Conservation (phyloP, 2,329 filamentous ascomycete genomes). For the Aspergillus hiratsukae region DNA sequence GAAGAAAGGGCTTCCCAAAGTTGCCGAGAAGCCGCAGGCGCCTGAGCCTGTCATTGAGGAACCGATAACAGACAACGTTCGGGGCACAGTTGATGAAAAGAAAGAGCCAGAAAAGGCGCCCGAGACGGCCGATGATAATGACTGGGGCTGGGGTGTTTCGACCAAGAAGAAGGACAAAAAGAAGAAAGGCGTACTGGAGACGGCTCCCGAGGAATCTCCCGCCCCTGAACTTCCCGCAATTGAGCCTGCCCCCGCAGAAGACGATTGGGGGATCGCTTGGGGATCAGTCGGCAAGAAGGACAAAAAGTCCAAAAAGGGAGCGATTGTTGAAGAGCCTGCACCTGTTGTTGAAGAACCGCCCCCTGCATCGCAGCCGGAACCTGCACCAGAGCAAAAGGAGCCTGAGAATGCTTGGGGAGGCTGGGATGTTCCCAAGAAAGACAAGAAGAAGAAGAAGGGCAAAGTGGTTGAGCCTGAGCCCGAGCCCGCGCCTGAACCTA, state of each 20-base stretch:
- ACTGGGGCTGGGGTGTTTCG: conserved; percentile 25
- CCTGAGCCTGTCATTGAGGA: conserved; percentile 19
- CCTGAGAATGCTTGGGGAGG: conserved; percentile 22
- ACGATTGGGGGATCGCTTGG: conserved; percentile 34
- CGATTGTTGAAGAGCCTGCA: conserved; percentile 18
- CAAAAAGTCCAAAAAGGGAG: conserved; percentile 35
- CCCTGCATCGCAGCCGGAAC: conserved; percentile 16
- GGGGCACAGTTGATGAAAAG: background rate
- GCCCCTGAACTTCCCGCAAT: conserved; percentile 26
- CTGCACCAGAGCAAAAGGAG: conserved; percentile 16
- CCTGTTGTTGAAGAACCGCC: conserved; percentile 13
- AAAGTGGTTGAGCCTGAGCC: conserved; percentile 19
- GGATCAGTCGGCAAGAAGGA: conserved; percentile 36
- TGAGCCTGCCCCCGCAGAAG: conserved; percentile 26
- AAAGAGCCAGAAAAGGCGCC: conserved; percentile 5
- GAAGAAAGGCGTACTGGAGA: conserved; percentile 24
- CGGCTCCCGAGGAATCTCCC: conserved; percentile 22
- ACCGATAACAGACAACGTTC: conserved; percentile 11
- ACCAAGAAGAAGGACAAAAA: conserved; percentile 31
- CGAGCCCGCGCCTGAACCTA: conserved; percentile 28
- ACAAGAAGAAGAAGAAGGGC: conserved; percentile 29
- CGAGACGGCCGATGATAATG: conserved; percentile 22
- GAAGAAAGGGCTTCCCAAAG: conserved; percentile 25
- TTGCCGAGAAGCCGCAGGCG: conserved; percentile 13
- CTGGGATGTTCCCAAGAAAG: conserved; percentile 24